These are phyloP conservation scores for Saturnispora dispora DNA, from an alignment of 805 yeast genomes.

Conservation along the genomic window DNA sequence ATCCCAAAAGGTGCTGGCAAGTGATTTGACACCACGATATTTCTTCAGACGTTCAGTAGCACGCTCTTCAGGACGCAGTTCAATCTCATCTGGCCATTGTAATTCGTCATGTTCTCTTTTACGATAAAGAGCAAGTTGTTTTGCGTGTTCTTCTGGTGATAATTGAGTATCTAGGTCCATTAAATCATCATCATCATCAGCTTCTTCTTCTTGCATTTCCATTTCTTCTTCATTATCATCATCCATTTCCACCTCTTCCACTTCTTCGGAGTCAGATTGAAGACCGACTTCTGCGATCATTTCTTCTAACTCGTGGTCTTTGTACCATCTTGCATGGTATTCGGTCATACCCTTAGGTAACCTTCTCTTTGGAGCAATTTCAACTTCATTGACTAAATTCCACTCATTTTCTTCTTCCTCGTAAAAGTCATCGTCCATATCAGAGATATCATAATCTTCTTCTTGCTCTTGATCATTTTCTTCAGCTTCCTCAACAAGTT, in stretches of 20 bases:
- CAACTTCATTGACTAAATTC: conserved; percentile 14
- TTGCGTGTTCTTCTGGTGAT: conserved; percentile 72
- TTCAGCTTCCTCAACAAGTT: conserved; percentile 29
- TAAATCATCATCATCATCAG: conserved; percentile 35
- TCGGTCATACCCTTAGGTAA: conserved; percentile 68
- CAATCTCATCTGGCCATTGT: conserved; percentile 94
- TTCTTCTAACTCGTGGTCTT: conserved; percentile 47
- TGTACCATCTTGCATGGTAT: conserved; percentile 68
- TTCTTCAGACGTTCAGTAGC: conserved; percentile 68
- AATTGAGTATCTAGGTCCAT: conserved; percentile 64
- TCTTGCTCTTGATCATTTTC: conserved; percentile 25
- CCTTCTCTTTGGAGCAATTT: conserved; percentile 24
- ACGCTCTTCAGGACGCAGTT: conserved; percentile 63
- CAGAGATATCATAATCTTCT: conserved; percentile 28
- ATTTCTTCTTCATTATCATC: conserved; percentile 9
- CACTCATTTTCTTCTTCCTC: conserved; percentile 19
- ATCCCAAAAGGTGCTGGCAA: conserved; percentile 81
- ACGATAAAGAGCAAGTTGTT: conserved; percentile 64
- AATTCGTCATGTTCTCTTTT: conserved; percentile 68
- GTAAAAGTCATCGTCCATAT: conserved; percentile 16
- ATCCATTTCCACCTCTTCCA: conserved; percentile 34
- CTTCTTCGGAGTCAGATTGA: conserved; percentile 22
- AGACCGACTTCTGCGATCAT: conserved; percentile 33
- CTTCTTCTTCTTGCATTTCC: conserved; percentile 1
- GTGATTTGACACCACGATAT: conserved; percentile 80